Conservation (phyloP, 768 basidiomycete genomes). For the Boletus rubroflammeus region DNA sequence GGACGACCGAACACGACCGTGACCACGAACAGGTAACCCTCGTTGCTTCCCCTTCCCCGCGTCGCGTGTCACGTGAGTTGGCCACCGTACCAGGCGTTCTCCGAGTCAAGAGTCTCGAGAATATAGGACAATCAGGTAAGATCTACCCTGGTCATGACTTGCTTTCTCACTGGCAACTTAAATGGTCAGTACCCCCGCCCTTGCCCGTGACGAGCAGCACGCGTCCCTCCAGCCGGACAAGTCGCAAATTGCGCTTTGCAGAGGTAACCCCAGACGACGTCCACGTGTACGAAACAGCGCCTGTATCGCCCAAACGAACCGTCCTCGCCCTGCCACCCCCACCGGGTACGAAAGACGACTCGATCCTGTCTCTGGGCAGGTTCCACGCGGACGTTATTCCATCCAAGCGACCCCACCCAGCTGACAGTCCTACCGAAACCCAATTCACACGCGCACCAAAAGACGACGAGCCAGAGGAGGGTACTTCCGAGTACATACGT, state of each 20-base stretch:
- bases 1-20: not conserved
- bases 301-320: constrained; percentile 64
- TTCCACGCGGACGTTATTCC: constrained; percentile 25
- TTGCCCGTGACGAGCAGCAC: constrained; percentile 46
- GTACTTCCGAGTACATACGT: constrained; percentile 81
- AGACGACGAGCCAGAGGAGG: constrained; percentile 50
- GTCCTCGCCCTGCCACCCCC: constrained; percentile 52
- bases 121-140: constrained; percentile 22
- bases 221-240: constrained; percentile 55
- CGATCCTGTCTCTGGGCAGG: constrained; percentile 39
- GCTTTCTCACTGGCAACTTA: not conserved
- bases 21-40: not conserved
- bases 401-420: constrained; percentile 8
- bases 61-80: constrained; percentile 7
- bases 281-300: constrained; percentile 79
- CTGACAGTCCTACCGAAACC: not conserved
- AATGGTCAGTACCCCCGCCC: constrained; percentile 36
- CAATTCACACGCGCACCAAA: not conserved
- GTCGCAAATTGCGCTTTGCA: constrained; percentile 67
- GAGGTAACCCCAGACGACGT: constrained; percentile 72
- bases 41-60: constrained; percentile 14
- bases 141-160: not conserved
- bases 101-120: constrained; percentile 31
- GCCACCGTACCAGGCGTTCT: constrained; percentile 23
- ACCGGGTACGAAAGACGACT: constrained; percentile 23